Evolutionary conservation across 2,329 filamentous ascomycete genomes (phyloP).

Genomic region (Trichoderma citrinoviride): DNA sequence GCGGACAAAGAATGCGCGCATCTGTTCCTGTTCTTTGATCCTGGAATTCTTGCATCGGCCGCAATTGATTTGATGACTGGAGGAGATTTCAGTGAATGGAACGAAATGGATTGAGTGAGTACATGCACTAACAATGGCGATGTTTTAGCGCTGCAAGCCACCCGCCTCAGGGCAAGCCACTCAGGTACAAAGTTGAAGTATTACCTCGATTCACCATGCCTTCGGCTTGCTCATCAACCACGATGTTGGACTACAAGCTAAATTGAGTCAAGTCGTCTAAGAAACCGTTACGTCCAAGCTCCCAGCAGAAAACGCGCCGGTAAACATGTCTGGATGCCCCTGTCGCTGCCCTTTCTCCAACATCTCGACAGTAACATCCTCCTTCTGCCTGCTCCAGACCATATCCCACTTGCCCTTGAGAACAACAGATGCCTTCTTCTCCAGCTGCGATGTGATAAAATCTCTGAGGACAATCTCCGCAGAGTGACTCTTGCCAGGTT

Average conservation of each 20-base stretch:
- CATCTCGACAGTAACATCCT: constrained; percentile 24
- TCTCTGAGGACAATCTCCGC: constrained; percentile 40
- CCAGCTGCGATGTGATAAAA: constrained; percentile 34
- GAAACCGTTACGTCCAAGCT: neutral
- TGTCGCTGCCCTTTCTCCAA: constrained; percentile 25
- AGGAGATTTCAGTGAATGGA: neutral
- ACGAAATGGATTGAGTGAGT: no score
- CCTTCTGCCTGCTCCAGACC: constrained; percentile 32
- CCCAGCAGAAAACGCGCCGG: constrained; percentile 28
- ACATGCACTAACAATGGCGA: neutral
- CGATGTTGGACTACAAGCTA: neutral
- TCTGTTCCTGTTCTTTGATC: neutral
- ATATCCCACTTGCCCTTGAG: constrained; percentile 40
- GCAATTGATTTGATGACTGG: neutral
- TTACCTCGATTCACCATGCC: no score
- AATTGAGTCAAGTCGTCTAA: neutral
- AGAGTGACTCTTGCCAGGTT: constrained; percentile 36
- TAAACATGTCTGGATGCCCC: constrained; percentile 25
- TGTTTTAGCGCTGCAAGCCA: neutral
- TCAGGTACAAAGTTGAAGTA: no score
- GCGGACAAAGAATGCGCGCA: neutral
- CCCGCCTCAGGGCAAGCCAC: neutral
- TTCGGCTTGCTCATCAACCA: neutral
- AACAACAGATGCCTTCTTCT: constrained; percentile 33
- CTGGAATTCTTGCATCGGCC: neutral